Evolutionary conservation across 768 basidiomycete genomes (phyloP), one percentile per base, ranked within the genome.

Genomic region (Pleurotus pulmonarius): DNA sequence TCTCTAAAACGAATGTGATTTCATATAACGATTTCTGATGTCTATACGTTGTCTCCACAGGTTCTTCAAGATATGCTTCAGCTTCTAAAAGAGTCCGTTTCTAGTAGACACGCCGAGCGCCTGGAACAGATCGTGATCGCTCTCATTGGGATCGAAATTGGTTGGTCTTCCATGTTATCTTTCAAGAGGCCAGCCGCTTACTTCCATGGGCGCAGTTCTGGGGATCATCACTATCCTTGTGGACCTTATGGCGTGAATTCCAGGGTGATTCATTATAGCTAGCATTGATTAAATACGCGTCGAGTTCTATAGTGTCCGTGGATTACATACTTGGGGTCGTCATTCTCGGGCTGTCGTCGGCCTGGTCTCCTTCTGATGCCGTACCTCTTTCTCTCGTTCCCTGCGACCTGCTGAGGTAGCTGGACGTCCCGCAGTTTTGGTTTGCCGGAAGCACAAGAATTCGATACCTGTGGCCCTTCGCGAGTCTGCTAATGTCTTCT

Each of bases 21-120:
- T 16, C 34, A n/a, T 41, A 25, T 18, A 34, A 22, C 39, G 26
- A 46, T 9, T 16, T 45, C 41, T 39, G 29, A 5, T 20, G 22
- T n/a, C 16, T 39, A 37, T 43, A 20, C 46, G 47, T 26, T 44
- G 49, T 18, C 24, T 49, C 5, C 45, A 37, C 61, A 94, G 92
- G 91, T 98, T 49, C 73, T 98, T 37, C 95, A 98, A 78, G 95
- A 98, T 69, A 96, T 98, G 91, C 83, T 98, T 9, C 89, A 94
- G 66, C 81, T 98, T 51, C 75, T 98, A 52, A 98, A 98, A 70
- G 95, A 97, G 71, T 91, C 92, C 9, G 94, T 96, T 22, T 92
- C 92, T 24, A 93, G 87, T 61, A 85, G 86, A 63, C 93, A 97
- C 65, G 85, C 92, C 1, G 94, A 97, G 70, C 83, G 92, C 22